A percentile compares a stretch with the other conserved stretches of the same genome.
These are phyloP conservation scores for Veloporphyrellus conicus DNA, from an alignment of 1,284 basidiomycete genomes.

Conservation along the genomic window DNA sequence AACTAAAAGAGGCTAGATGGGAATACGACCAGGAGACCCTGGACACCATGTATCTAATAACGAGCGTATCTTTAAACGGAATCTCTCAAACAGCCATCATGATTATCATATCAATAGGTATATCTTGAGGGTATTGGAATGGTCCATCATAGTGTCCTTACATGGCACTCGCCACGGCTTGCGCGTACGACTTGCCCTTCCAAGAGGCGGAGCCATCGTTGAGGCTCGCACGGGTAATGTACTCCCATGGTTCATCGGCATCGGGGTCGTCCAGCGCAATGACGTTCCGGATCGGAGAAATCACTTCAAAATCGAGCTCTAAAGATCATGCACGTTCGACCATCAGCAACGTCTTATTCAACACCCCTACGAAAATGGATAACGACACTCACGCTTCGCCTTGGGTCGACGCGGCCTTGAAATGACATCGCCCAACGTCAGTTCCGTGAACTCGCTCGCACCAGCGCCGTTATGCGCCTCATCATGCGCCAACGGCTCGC, in stretches of 20 bases:
- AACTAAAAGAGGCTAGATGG: constrained; percentile 5
- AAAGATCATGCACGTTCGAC: background rate
- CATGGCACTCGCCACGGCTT: constrained; percentile 34
- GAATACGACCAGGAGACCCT: background rate
- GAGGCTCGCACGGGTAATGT: constrained; percentile 36
- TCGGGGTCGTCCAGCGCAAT: constrained; percentile 42
- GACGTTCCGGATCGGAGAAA: constrained; percentile 40
- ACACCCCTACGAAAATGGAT: background rate
- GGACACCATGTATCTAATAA: constrained; percentile 15
- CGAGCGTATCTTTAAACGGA: constrained; percentile 7
- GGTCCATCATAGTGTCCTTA: no score
- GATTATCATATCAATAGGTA: no score
- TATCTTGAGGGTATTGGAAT: no score
- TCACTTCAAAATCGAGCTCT: constrained; percentile 42
- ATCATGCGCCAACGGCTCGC: no score
- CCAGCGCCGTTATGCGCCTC: background rate
- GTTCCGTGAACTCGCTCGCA: constrained; percentile 11
- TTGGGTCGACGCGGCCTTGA: constrained; percentile 24
- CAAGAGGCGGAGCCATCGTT: constrained; percentile 35
- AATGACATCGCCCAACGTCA: constrained; percentile 29
- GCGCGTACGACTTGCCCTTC: constrained; percentile 42
- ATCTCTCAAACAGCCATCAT: no score
- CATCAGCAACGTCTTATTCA: no score
- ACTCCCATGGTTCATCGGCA: constrained; percentile 45
- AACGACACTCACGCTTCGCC: constrained; percentile 24